Base-by-base conservation (phyloP, 1,284 basidiomycete genomes). In the Taiwanofungus camphoratus region DNA sequence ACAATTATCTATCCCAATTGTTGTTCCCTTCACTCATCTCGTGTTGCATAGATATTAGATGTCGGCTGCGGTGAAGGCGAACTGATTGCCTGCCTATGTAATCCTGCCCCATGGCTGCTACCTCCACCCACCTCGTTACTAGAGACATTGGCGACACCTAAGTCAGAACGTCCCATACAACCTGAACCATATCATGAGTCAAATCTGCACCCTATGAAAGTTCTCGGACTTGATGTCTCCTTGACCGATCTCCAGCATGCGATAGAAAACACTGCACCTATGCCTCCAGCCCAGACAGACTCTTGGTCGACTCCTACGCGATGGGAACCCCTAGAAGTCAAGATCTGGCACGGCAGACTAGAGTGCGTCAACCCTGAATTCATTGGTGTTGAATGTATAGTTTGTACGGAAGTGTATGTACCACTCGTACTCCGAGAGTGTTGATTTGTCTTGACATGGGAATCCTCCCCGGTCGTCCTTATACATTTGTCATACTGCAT, bases 301-400 rank as follows among this genome's bases (percentile, higher is more conserved):
- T 41, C 16, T 22, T 51, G 49, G 49, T 43, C 47, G 29, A 52
- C 44, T 8, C 38, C 44, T 31, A 45, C 53, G 6, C 73, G 92
- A 31, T 96, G 90, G 87, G 84, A 91, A 50, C 67, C 76, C 3
- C 63, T 94, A 20, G 67, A 76, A 7, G 79, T 81, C 4, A 76
- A 84, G 52, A 61, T 96, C 1, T 96, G 87, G 86, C 72, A 87
- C 33, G 94, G 94, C 6, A 83, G 82, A 1, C 69, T 97, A 34
- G 79, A 90, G 58, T 68, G 69, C 6, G 72, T 86, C 55, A 96
- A 96, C 56, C 69, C 79, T 19, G 73, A 76, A 31, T 83, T 97
- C 51, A 71, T 79, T 16, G 77, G 73, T 35, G 74, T 79, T 16
- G 91, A 96, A 48, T 92, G 90, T 48, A 87, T 96, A 50, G 78